phyloP scores from a whole-genome alignment of 805 yeast genomes.

The Saccharomycopsis malanga region DNA sequence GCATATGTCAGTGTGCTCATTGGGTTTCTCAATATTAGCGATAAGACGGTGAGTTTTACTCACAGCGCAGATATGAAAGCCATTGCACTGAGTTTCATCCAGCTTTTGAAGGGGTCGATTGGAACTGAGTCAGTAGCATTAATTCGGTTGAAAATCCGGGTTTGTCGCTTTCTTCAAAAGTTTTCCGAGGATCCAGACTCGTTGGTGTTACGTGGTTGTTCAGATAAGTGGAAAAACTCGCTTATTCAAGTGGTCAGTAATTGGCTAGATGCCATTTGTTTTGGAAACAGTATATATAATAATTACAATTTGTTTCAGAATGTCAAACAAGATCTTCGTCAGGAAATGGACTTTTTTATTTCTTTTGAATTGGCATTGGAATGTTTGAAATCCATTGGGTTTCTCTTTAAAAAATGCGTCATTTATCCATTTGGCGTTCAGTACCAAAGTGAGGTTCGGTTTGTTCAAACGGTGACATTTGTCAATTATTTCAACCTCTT shows the following conservation, averaged over 20 bases:
- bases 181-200: conserved; percentile 10
- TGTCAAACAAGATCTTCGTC: background rate
- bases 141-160: conserved; percentile 11
- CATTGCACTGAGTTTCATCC: conserved; percentile 9
- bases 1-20: conserved; percentile 15
- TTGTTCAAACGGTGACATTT: conserved; percentile 36
- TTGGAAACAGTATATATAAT: conserved; percentile 9
- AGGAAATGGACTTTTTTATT: conserved; percentile 11
- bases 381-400: conserved; percentile 15
- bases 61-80: conserved; percentile 8
- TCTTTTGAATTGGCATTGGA: conserved; percentile 17
- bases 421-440: conserved; percentile 17
- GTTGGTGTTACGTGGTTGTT: conserved; percentile 7
- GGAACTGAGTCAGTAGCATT: background rate
- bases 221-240: conserved; percentile 14
- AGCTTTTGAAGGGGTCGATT: conserved; percentile 8
- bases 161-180: conserved; percentile 17
- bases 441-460: conserved; percentile 13
- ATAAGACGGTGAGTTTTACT: conserved; percentile 10
- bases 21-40: conserved; percentile 17
- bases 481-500: conserved; percentile 41
- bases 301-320: conserved; percentile 12
- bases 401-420: conserved; percentile 14
- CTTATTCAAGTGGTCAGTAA: conserved; percentile 3
- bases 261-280: conserved; percentile 17